phyloP scores from a whole-genome alignment of 2,329 filamentous ascomycete species.

The Ceratocystis papillata region DNA sequence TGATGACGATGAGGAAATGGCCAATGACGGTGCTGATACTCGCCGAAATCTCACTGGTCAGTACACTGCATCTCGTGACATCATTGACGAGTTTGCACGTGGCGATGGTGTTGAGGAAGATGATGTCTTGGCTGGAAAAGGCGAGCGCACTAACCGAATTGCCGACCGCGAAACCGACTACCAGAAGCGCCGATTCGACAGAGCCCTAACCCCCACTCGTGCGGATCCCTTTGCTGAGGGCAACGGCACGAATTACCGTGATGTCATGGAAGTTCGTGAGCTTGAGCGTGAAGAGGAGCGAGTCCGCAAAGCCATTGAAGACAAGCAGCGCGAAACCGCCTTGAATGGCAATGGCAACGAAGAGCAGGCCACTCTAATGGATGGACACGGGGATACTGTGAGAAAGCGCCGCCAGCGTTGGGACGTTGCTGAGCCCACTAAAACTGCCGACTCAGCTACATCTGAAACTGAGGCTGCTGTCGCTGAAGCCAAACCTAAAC shows the following conservation, averaged over 20 bases:
- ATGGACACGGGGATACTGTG: conserved; percentile 60
- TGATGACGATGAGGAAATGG: conserved; percentile 68
- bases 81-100: conserved; percentile 87
- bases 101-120: conserved; percentile 82
- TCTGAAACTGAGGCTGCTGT: conserved; percentile 35
- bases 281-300: conserved; percentile 88
- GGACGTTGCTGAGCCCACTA: conserved; percentile 50
- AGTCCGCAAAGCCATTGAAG: conserved; percentile 66
- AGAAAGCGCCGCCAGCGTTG: conserved; percentile 90
- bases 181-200: conserved; percentile 88
- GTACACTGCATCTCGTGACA: conserved; percentile 83
- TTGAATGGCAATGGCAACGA: conserved; percentile 46
- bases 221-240: conserved; percentile 71
- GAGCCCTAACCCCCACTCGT: conserved; percentile 72
- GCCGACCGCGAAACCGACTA: conserved; percentile 92
- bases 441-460: conserved; percentile 39
- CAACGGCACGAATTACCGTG: conserved; percentile 73
- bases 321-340: conserved; percentile 51
- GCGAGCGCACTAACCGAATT: conserved; percentile 83
- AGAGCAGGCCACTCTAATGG: conserved; percentile 57
- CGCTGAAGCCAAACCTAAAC: conserved; percentile 52
- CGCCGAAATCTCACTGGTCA: conserved; percentile 78
- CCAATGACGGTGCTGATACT: conserved; percentile 62
- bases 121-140: conserved; percentile 69
- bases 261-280: conserved; percentile 83